phyloP scores from a whole-genome alignment of 495 filamentous ascomycete genomes.

The Delitschia confertaspora region DNA sequence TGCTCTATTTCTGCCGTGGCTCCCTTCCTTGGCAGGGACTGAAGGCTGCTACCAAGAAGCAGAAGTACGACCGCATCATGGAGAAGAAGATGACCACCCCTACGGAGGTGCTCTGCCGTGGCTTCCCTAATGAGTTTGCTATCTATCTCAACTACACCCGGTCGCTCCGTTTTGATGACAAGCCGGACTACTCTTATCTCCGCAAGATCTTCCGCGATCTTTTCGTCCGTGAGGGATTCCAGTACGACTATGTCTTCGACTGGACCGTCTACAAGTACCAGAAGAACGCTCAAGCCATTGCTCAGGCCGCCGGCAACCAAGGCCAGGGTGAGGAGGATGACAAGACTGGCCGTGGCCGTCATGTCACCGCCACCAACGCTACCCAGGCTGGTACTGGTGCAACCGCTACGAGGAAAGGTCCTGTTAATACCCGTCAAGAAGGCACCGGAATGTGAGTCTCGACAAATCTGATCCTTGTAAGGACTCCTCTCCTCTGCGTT shows the following conservation, averaged over 20 bases:
- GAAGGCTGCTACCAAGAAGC: constrained; percentile 99
- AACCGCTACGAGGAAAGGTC: constrained; percentile 29
- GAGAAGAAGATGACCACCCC: constrained; percentile 99
- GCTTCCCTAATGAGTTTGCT: constrained; percentile 98
- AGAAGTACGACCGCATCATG: constrained; percentile 99
- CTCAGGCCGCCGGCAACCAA: constrained; percentile 59
- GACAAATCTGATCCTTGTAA: constrained; percentile 83
- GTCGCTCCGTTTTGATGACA: constrained; percentile 97
- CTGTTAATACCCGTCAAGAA: constrained; percentile 46
- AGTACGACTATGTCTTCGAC: constrained; percentile 99
- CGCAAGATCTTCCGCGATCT: constrained; percentile 99
- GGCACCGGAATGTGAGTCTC: constrained; percentile 98
- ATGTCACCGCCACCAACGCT: constrained; percentile 40
- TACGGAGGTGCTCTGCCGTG: constrained; percentile 97
- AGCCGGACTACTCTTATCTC: constrained; percentile 99
- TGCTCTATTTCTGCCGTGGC: constrained; percentile 99
- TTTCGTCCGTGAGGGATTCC: constrained; percentile 98
- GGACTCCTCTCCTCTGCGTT: constrained; percentile 79
- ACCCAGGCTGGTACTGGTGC: constrained; percentile 53
- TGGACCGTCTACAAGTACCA: constrained; percentile 99
- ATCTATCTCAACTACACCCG: constrained; percentile 99
- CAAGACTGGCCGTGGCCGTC: constrained; percentile 52
- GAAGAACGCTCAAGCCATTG: constrained; percentile 92
- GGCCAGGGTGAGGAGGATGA: constrained; percentile 65
- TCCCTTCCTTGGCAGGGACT: constrained; percentile 98